Percentiles rank a stretch among this genome's conserved stretches.
Evolutionary conservation across 2,329 filamentous ascomycete species (phyloP).

Genomic region (Teratosphaeria nubilosa): DNA sequence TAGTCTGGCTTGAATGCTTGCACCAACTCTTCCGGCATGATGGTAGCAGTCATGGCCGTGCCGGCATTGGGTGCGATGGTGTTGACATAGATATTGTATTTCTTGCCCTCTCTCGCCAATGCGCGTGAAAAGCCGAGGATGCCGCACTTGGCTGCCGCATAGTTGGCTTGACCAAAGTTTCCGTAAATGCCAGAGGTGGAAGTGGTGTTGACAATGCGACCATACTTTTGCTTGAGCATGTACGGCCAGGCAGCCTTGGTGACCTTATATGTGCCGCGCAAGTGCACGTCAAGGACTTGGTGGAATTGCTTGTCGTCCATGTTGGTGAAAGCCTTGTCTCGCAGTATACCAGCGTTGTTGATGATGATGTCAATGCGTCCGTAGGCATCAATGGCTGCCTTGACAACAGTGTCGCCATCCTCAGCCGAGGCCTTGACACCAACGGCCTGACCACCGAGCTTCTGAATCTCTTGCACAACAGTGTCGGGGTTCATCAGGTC

Average conservation of each 20-base stretch:
- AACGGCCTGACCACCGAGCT: constrained; percentile 77
- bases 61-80: constrained; percentile 96
- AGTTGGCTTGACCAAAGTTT: constrained; percentile 98
- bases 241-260: constrained; percentile 97
- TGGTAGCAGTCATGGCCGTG: constrained; percentile 85
- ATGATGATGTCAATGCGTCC: constrained; percentile 90
- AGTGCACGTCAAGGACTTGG: constrained; percentile 81
- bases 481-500: constrained; percentile 87
- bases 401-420: constrained; percentile 83
- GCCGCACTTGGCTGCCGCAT: constrained; percentile 60
- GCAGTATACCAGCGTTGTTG: constrained; percentile 96
- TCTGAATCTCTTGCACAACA: constrained; percentile 86
- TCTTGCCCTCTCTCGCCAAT: constrained; percentile 81
- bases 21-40: constrained; percentile 94
- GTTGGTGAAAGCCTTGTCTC: constrained; percentile 95
- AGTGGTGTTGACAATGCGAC: constrained; percentile 91
- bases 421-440: constrained; percentile 90
- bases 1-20: constrained; percentile 99
- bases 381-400: constrained; percentile 85
- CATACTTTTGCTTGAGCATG: constrained; percentile 97
- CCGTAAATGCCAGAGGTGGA: constrained; percentile 97
- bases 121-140: constrained; percentile 94
- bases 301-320: constrained; percentile 96
- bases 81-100: constrained; percentile 98
- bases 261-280: constrained; percentile 89